These are phyloP conservation scores for Sechiopsis laciniata DNA, from an alignment of 306 rosid genomes.

Conservation along the genomic window DNA sequence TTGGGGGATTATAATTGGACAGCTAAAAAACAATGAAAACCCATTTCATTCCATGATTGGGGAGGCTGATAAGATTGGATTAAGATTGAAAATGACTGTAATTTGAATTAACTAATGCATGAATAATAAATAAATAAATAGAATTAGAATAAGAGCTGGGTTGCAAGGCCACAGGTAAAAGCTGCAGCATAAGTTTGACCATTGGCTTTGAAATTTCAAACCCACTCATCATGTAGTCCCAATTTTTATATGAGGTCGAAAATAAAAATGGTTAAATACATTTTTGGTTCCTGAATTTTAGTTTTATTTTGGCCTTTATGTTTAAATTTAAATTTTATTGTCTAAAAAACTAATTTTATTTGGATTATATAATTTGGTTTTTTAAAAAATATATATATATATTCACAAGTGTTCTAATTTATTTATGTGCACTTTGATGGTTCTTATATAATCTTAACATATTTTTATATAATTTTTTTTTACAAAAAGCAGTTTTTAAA, in stretches of 20 bases:
- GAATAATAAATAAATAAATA: not conserved
- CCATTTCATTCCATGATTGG: not conserved
- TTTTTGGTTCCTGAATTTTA: too few species aligned
- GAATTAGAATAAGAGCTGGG: not conserved
- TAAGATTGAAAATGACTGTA: not conserved
- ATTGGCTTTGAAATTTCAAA: not conserved
- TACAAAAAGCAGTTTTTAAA: too few species aligned
- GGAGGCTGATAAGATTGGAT: conserved; percentile 4
- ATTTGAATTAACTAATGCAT: not conserved
- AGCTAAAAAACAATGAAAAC: conserved; percentile 10
- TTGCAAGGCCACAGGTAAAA: not conserved
- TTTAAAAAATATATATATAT: too few species aligned
- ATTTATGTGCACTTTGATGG: too few species aligned
- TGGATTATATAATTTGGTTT: too few species aligned
- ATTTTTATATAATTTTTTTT: too few species aligned
- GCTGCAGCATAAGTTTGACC: conserved; percentile 14
- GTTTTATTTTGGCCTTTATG: too few species aligned
- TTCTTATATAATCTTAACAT: too few species aligned
- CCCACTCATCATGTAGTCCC: not conserved
- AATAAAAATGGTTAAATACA: not conserved
- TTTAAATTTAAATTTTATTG: too few species aligned
- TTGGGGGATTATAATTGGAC: not conserved
- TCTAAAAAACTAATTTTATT: too few species aligned
- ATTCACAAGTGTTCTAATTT: too few species aligned
- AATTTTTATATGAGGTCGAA: not conserved